A percentile compares a stretch with the other conserved stretches of the same genome.
These are phyloP conservation scores for Aspergillus sparsus DNA, from an alignment of 495 filamentous ascomycete genomes.

Conservation along the genomic window DNA sequence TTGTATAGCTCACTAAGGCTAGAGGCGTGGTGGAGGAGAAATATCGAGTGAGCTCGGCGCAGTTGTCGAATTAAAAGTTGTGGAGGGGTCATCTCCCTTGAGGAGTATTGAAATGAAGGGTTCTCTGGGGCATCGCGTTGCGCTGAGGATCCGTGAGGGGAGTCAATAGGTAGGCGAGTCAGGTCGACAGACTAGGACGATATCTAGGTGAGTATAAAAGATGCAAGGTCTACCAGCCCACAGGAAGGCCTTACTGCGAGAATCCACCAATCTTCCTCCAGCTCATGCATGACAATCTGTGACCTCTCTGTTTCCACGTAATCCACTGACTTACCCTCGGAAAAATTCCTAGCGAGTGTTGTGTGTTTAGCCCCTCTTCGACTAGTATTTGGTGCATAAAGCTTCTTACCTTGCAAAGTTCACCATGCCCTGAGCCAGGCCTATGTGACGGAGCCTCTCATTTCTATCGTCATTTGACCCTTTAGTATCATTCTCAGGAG, in stretches of 20 bases:
- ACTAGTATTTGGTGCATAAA: conserved; percentile 17
- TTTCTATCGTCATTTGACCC: conserved; percentile 66
- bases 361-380: conserved; percentile 9
- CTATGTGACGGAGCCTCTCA: conserved; percentile 84
- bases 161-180: conserved; percentile 53
- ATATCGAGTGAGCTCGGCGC: conserved; percentile 76
- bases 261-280: conserved; percentile 93
- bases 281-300: conserved; percentile 77
- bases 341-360: conserved; percentile 65
- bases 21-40: conserved; percentile 81
- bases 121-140: conserved; percentile 24
- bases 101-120: conserved; percentile 68
- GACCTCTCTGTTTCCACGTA: conserved; percentile 88
- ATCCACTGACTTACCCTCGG: conserved; percentile 71
- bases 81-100: conserved; percentile 84
- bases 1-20: conserved; percentile 66
- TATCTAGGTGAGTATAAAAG: conserved; percentile 22
- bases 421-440: conserved; percentile 97
- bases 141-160: conserved; percentile 26
- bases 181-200: conserved; percentile 67
- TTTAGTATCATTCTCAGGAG: conserved; percentile 56
- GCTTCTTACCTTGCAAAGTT: conserved; percentile 72
- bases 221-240: conserved; percentile 21
- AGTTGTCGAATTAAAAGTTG: conserved; percentile 77
- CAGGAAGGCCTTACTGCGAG: conserved; percentile 63